A percentile compares a stretch with the other conserved stretches of the same genome.
Evolutionary conservation across 805 yeast genomes (phyloP).

Genomic region (Yarrowia yakushimensis): DNA sequence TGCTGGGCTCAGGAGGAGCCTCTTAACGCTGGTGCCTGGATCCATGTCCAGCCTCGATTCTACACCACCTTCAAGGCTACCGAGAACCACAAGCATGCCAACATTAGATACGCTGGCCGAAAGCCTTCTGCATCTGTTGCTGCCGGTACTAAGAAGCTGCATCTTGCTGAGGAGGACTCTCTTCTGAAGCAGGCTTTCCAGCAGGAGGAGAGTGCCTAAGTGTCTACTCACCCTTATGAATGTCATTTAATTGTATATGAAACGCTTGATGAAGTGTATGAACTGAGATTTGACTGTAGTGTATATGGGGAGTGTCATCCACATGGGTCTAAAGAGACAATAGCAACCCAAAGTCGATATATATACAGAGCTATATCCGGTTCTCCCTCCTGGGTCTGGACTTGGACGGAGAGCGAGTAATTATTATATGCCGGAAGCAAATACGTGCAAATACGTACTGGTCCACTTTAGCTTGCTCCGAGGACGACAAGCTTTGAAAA

Average conservation of each 20-base stretch:
- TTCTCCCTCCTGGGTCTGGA: too few species aligned
- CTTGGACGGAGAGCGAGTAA: background rate
- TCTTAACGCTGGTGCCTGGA: conserved; percentile 90
- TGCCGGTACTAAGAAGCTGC: conserved; percentile 91
- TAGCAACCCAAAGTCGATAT: too few species aligned
- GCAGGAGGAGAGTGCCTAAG: conserved; percentile 16
- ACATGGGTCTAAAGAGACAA: too few species aligned
- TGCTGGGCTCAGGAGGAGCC: conserved; percentile 99
- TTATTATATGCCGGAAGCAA: background rate
- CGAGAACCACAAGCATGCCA: conserved; percentile 54
- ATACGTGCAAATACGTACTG: background rate
- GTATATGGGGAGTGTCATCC: too few species aligned
- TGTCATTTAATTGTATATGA: conserved; percentile 23
- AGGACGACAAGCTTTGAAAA: background rate
- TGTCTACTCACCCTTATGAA: background rate
- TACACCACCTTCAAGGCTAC: conserved; percentile 73
- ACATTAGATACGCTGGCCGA: conserved; percentile 89
- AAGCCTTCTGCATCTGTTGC: conserved; percentile 98
- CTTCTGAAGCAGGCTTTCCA: conserved; percentile 75
- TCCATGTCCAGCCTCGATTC: conserved; percentile 78
- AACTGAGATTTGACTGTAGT: background rate
- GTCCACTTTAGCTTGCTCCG: background rate
- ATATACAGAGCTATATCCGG: too few species aligned
- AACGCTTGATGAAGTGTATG: conserved; percentile 8
- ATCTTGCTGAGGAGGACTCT: conserved; percentile 80